These are phyloP conservation scores for Lumnitzera racemosa DNA, from an alignment of 345 rosid genomes.

Conservation along the genomic window DNA sequence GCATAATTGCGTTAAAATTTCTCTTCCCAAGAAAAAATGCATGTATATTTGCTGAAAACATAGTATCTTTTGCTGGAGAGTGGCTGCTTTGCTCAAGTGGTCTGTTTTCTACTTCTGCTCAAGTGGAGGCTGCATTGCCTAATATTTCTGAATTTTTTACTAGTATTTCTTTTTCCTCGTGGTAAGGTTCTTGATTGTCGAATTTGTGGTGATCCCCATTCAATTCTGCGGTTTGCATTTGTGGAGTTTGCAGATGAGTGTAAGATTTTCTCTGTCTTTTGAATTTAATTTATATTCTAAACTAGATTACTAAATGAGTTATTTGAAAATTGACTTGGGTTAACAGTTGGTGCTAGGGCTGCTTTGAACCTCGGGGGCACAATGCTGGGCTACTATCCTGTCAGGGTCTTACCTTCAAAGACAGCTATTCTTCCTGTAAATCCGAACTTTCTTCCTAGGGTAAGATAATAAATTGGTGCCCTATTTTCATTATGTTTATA, in stretches of 20 bases:
- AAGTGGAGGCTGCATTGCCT: too few relatives aligned
- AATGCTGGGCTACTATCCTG: constrained; percentile 78
- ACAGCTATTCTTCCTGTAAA: constrained; percentile 97
- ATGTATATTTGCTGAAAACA: too few relatives aligned
- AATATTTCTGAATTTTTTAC: neutral
- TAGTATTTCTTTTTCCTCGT: constrained; percentile 4
- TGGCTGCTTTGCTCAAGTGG: too few relatives aligned
- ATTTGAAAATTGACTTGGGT: constrained; percentile 10
- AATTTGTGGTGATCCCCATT: constrained; percentile 90
- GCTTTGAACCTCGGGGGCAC: constrained; percentile 81
- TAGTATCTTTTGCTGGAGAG: too few relatives aligned
- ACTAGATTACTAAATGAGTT: neutral
- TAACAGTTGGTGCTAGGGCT: constrained; percentile 62
- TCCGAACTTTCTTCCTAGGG: constrained; percentile 90
- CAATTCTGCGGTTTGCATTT: constrained; percentile 92
- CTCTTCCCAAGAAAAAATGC: too few relatives aligned
- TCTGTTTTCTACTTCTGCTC: too few relatives aligned
- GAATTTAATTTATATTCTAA: neutral
- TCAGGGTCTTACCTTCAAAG: constrained; percentile 87
- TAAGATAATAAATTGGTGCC: constrained; percentile 19
- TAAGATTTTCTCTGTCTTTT: constrained; percentile 23
- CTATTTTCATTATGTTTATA: neutral
- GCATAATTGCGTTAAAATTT: too few relatives aligned
- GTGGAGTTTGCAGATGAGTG: constrained; percentile 88
- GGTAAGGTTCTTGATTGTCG: constrained; percentile 93